Conservation (phyloP, 495 filamentous ascomycete species). For the Penicillium fimorum region DNA sequence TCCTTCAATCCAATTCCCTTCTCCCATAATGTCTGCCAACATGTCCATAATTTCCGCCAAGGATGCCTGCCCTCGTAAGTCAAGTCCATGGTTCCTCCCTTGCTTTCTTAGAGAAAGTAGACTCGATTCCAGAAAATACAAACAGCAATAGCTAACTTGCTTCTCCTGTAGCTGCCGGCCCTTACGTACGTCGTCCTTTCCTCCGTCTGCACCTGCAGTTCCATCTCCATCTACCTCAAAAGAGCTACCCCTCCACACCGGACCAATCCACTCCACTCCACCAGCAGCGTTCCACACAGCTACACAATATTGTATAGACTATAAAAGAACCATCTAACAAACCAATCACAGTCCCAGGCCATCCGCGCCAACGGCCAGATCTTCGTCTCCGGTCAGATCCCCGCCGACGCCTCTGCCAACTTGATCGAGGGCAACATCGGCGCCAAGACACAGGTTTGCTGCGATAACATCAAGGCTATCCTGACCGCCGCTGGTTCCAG, state of each 20-base stretch:
- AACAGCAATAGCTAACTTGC: conserved; percentile 35
- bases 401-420: conserved; percentile 70
- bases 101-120: not conserved
- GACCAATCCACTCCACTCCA: conserved; percentile 1
- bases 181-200: conserved; percentile 49
- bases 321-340: conserved; percentile 10
- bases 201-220: not conserved
- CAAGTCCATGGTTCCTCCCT: not conserved
- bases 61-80: conserved; percentile 51
- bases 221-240: conserved; percentile 4
- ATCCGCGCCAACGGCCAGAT: conserved; percentile 78
- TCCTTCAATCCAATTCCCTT: conserved; percentile 6
- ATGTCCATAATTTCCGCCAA: conserved; percentile 41
- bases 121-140: not conserved
- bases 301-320: conserved; percentile 1
- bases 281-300: not conserved
- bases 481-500: conserved; percentile 74
- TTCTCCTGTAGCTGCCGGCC: conserved; percentile 48
- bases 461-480: conserved; percentile 74
- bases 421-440: conserved; percentile 74
- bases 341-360: conserved; percentile 69
- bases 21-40: conserved; percentile 37
- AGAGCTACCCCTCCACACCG: conserved; percentile 3
- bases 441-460: conserved; percentile 71
- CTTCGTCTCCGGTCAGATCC: conserved; percentile 94